Evolutionary conservation across 1,284 basidiomycete species (phyloP).

Genomic region (Rhodotorula mucilaginosa): DNA sequence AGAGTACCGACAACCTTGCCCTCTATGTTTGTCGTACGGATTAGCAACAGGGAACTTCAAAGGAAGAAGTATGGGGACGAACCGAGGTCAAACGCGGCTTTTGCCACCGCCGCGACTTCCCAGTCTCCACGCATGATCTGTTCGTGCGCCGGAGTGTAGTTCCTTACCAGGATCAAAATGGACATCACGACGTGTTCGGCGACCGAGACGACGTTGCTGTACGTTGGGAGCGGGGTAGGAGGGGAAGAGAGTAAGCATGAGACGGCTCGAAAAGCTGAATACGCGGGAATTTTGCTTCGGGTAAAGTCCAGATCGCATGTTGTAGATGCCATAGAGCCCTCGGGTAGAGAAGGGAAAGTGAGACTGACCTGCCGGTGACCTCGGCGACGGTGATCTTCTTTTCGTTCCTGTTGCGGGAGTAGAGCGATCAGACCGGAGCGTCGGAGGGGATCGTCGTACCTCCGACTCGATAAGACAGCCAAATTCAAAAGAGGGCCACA

Average conservation of each 20-base stretch:
- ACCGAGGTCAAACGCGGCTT: conserved; percentile 60
- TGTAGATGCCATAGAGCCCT: no score
- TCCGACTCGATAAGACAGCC: no score
- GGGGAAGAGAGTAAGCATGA: neutral
- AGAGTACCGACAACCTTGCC: conserved; percentile 4
- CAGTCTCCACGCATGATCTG: conserved; percentile 82
- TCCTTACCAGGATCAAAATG: conserved; percentile 80
- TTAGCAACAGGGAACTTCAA: conserved; percentile 79
- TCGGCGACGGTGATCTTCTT: conserved; percentile 77
- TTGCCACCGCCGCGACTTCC: conserved; percentile 55
- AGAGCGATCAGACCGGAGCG: no score
- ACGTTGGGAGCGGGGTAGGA: neutral
- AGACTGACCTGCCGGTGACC: conserved; percentile 43
- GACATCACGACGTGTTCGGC: conserved; percentile 54
- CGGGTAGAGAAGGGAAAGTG: neutral
- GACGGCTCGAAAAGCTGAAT: no score
- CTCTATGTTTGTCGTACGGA: conserved; percentile 60
- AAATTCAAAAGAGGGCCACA: no score
- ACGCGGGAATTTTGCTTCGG: no score
- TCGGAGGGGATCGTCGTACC: no score
- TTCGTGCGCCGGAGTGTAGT: conserved; percentile 77
- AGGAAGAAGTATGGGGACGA: conserved; percentile 47
- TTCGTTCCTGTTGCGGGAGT: conserved; percentile 55
- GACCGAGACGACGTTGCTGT: conserved; percentile 57
- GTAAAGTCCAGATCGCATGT: no score